These are phyloP conservation scores for Scheffersomyces amazonensis DNA, from an alignment of 805 yeast genomes.

Conservation along the genomic window DNA sequence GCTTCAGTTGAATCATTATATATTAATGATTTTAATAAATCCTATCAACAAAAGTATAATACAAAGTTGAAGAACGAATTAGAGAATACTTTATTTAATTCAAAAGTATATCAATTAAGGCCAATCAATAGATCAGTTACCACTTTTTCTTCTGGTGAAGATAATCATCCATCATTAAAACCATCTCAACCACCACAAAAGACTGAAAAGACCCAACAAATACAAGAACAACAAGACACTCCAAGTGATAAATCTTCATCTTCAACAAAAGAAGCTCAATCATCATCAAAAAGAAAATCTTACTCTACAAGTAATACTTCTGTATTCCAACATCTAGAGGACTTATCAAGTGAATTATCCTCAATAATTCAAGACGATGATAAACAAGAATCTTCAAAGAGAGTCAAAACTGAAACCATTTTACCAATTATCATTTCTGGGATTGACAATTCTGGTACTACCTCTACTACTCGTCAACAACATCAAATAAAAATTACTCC, in stretches of 20 bases:
- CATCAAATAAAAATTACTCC: neutral
- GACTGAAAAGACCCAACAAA: neutral
- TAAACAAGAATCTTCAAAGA: neutral
- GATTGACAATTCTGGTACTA: no score
- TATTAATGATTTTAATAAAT: slow-evolving; percentile 20
- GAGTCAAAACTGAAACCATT: neutral
- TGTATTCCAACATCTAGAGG: slow-evolving; percentile 24
- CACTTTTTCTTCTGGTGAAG: slow-evolving; percentile 25
- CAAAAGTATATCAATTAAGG: slow-evolving; percentile 21
- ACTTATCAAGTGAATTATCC: slow-evolving; percentile 23
- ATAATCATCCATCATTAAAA: slow-evolving; percentile 8
- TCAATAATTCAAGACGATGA: slow-evolving; percentile 12
- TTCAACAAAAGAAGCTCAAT: neutral
- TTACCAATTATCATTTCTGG: neutral
- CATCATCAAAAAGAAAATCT: slow-evolving; percentile 11
- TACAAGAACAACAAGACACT: neutral
- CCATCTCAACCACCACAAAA: slow-evolving; percentile 7
- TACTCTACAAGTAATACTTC: slow-evolving; percentile 26
- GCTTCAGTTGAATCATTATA: neutral
- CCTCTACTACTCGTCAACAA: neutral
- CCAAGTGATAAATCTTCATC: neutral
- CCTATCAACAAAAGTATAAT: slow-evolving; percentile 13
- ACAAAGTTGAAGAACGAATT: slow-evolving; percentile 1
- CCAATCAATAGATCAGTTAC: slow-evolving; percentile 32
- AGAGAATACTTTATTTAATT: slow-evolving; percentile 11